These are phyloP conservation scores for Casuarina equisetifolia DNA, from an alignment of 306 rosid genomes.

Conservation along the genomic window DNA sequence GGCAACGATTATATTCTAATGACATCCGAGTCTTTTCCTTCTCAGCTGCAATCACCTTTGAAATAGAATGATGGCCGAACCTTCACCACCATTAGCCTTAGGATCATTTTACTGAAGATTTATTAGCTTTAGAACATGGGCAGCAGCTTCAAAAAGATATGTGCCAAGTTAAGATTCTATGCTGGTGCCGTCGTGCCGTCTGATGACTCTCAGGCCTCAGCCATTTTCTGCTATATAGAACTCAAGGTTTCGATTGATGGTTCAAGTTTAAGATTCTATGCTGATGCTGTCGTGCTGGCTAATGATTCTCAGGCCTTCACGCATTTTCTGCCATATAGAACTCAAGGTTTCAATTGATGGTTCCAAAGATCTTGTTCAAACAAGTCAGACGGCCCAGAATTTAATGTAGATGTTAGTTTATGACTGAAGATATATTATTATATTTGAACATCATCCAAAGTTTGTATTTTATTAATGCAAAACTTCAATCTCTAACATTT, in stretches of 20 bases:
- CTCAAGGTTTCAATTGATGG: not conserved
- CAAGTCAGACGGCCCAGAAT: too few relatives aligned
- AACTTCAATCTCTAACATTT: too few relatives aligned
- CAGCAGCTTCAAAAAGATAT: not conserved
- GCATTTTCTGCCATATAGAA: not conserved
- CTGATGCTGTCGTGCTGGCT: not conserved
- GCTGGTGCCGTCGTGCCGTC: not conserved
- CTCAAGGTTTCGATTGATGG: not conserved
- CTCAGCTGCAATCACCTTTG: not conserved
- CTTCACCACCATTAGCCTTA: not conserved
- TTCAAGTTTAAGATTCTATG: not conserved
- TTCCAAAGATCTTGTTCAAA: not conserved
- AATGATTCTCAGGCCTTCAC: not conserved
- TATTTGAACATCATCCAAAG: too few relatives aligned
- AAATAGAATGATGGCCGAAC: not conserved
- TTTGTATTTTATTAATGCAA: too few relatives aligned
- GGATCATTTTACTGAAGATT: not conserved
- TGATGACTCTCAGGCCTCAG: not conserved
- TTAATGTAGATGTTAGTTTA: too few relatives aligned
- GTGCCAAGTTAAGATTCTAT: not conserved
- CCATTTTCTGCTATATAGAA: not conserved
- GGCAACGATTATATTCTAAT: not conserved
- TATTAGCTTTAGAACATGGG: not conserved
- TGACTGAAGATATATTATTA: too few relatives aligned
- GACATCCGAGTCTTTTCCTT: not conserved